Base-by-base conservation (phyloP, 129 eudicot genomes). In the Ambrosia artemisiifolia region DNA sequence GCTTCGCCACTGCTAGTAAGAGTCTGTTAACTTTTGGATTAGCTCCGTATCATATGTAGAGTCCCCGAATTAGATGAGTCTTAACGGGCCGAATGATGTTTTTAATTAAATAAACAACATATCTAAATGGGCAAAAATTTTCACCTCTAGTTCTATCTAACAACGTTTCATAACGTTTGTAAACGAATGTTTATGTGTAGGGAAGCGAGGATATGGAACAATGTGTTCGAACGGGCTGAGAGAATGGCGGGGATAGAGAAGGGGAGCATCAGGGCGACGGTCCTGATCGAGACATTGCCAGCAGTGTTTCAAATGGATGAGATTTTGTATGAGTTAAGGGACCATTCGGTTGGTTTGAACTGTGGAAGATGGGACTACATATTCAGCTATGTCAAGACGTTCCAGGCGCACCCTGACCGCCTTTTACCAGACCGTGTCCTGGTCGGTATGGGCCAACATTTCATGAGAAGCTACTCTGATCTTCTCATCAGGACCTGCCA, bases 311-410 rank as follows among this genome's bases (percentile, higher is more conserved):
- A 92, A 70, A 92, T 92, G 98, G 87, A 92, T 60, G 98, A 92
- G 78, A 88, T 92, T 46, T 86, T 92, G 1, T 88, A 92, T 10
- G 98, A 92, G 42, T 69, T 92, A 12, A 85, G 85, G 71, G 94
- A 92, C 70, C 98, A 92, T 78, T 92, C 98, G 9, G 87, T 88
- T 49, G 98, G 98, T 30, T 75, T 92, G 75, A 92, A 92, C 60
- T 92, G 98, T 69, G 98, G 98, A 30, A 85, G 98, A 80, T 92
- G 98, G 98, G 98, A 92, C 74, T 92, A 92, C 82, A 92, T 92
- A 38, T 92, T 92, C 55, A 92, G 98, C 91, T 92, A 92, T 19
- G 87, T 92, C 56, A 92, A 92, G 83, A 92, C 98, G 2, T 92
- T 92, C 79, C 98, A 88, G 71, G 87, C 86, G 20, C 98, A 92